Base-by-base conservation (phyloP, 1,139 yeast species). In the Diutina neorugosa region DNA sequence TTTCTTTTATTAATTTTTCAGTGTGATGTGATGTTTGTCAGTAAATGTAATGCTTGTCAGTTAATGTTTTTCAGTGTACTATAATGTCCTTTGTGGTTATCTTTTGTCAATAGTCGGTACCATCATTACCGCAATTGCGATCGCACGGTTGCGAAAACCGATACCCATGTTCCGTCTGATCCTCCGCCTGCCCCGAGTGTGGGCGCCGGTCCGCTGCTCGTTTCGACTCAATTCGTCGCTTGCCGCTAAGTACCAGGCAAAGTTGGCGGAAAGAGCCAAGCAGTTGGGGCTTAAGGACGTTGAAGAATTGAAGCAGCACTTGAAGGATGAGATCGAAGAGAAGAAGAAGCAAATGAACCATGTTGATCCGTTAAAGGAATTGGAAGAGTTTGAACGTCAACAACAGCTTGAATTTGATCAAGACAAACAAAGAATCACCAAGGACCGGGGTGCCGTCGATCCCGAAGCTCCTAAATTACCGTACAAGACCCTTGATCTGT, bases 401-500 rank as follows among this genome's bases (percentile, higher is more conserved):
- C 74, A 69, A 53, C 19, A 11, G 3, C 16, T 12, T 11, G 71
- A 69, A 0, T 63, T 64, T 42, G 69, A 70, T 51, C 56, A 62
- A 52, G 59, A 62, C 41, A 69, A 73, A 53, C 70, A 69, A 34
- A 61, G 66, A 55, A 55, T 59, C 40, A 62, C 62, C 57, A 66
- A 63, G 51, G 63, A 65, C 25, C 64, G 84, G 63, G 69, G 73
- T 14, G 81, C 85, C 2, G 67, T 78, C 21, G 74, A 72, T 48
- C 71, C 80, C 44, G 67, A 69, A 11, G 60, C 71, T 0, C 78
- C 81, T 2, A 63, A 68, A 51, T 64, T 67, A 9, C 88, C 94
- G 8, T 85, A 77, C 69, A 90, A 89, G 66, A 82, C 87, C 0
- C 71, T 93, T 55, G 74, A 78, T 53, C 80, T 91, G 2, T 93